Conservation (phyloP, 2,329 filamentous ascomycete genomes). For the Epichloe bromicola region DNA sequence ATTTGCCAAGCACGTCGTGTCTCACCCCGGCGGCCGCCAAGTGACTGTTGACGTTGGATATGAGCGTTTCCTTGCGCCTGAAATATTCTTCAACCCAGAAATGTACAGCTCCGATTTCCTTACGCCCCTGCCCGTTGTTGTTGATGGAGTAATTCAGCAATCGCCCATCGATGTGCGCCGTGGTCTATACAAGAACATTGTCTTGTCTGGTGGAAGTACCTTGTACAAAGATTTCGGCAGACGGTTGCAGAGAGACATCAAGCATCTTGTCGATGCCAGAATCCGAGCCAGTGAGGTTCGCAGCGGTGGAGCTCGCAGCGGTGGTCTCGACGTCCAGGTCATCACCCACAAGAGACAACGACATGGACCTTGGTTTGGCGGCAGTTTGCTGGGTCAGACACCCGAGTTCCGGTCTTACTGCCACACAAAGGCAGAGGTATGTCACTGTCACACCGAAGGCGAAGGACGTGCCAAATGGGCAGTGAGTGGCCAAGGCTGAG, state of each 20-base stretch:
- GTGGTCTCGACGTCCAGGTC: slow-evolving; percentile 90
- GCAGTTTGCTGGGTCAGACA: slow-evolving; percentile 89
- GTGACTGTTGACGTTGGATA: slow-evolving; percentile 89
- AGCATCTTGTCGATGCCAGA: slow-evolving; percentile 84
- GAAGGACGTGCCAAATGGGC: not conserved
- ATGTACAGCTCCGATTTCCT: slow-evolving; percentile 99
- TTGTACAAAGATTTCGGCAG: slow-evolving; percentile 98
- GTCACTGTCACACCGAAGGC: slow-evolving; percentile 16
- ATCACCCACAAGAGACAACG: slow-evolving; percentile 95
- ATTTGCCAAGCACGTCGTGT: slow-evolving; percentile 82
- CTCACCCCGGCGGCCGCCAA: slow-evolving; percentile 71
- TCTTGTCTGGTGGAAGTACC: slow-evolving; percentile 90
- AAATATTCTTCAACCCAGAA: slow-evolving; percentile 99
- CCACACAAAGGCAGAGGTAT: slow-evolving; percentile 73
- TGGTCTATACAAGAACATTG: slow-evolving; percentile 99
- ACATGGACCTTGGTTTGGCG: slow-evolving; percentile 97
- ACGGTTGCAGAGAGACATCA: slow-evolving; percentile 91
- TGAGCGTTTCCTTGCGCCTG: slow-evolving; percentile 92
- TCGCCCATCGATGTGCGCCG: slow-evolving; percentile 95
- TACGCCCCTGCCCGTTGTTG: slow-evolving; percentile 84
- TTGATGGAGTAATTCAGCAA: slow-evolving; percentile 93
- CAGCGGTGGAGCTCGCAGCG: slow-evolving; percentile 84
- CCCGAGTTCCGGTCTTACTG: slow-evolving; percentile 98
- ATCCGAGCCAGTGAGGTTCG: slow-evolving; percentile 85
- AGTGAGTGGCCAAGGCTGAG: not conserved